Base-by-base conservation (phyloP, 768 basidiomycete species). In the Leccinum arenicola region DNA sequence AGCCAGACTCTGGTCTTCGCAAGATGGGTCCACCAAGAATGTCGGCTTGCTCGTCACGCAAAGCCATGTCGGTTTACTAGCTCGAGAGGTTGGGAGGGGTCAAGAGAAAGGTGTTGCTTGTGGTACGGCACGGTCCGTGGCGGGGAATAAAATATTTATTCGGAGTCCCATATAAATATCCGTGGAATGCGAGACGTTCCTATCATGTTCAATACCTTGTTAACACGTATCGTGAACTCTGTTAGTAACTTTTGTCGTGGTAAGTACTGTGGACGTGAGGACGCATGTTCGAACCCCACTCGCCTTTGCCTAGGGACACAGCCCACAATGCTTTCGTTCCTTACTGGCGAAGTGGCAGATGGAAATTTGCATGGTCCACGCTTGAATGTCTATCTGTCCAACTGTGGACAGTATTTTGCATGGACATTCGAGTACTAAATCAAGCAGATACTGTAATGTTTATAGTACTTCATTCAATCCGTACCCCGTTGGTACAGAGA, bases 361-460 rank as follows among this genome's bases (percentile, higher is more conserved):
- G n/a, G 51, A 65, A 45, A 49, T 38, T 57, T 72, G 75, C 83
- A 74, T 79, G 82, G 83, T 89, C 88, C 88, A 89, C 88, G 80
- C 88, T 90, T 84, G 86, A 83, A 77, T 82, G 82, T 75, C 80
- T 81, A 80, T 73, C 77, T 78, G 68, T 69, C 25, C 58, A 23
- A 17, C 33, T 35, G 6, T 11, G 61, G 25, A 57, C 70, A 73
- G 77, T 71, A 68, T 61, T 52, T 54, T 54, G 57, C 58, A 74
- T 88, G 87, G 84, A 67, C 81, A 81, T 82, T 84, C 82, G 87
- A 88, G 88, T 87, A 89, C 88, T 89, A 89, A 86, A 77, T 81
- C 78, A 73, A 74, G 61, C 84, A 77, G 70, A 66, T 85, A 77
- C 82, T 75, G 12, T 15, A 11, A 4, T 33, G 31, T 33, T 33